These are phyloP conservation scores for Leishmania braziliensis DNA, from an alignment of 208 protist species.

Conservation along the genomic window DNA sequence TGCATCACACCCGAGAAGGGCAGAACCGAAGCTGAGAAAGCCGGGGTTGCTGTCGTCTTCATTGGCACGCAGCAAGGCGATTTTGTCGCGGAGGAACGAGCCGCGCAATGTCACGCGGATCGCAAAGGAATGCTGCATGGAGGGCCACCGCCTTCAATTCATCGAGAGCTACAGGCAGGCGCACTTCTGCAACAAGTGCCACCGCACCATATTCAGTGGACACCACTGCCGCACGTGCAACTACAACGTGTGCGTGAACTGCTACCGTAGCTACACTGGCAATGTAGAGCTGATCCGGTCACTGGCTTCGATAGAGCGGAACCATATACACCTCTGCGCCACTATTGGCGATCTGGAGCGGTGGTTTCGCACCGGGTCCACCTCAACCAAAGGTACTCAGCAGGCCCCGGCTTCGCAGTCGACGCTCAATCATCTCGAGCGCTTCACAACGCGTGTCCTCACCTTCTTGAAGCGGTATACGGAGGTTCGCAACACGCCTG, in stretches of 20 bases:
- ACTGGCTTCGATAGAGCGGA: conserved; percentile 23
- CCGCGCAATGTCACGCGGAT: conserved; percentile 9
- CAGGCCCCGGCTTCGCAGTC: conserved; percentile 66
- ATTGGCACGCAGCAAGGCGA: not conserved
- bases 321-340: conserved; percentile 71
- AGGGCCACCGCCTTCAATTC: conserved; percentile 49
- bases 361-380: conserved; percentile 78
- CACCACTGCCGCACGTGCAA: conserved; percentile 62
- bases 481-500: not conserved
- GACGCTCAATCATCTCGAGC: conserved; percentile 52
- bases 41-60: not conserved
- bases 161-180: conserved; percentile 15
- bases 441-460: conserved; percentile 55
- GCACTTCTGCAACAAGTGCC: conserved; percentile 48
- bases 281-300: conserved; percentile 33
- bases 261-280: conserved; percentile 50
- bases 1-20: not conserved
- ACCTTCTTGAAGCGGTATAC: conserved; percentile 45
- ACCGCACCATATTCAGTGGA: conserved; percentile 27
- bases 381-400: conserved; percentile 71
- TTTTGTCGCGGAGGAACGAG: not conserved
- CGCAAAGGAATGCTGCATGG: conserved; percentile 56
- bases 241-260: conserved; percentile 56
- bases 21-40: not conserved
- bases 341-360: conserved; percentile 84